These are phyloP conservation scores for Didymella segeticola DNA, from an alignment of 2,329 filamentous ascomycete species.

Conservation along the genomic window DNA sequence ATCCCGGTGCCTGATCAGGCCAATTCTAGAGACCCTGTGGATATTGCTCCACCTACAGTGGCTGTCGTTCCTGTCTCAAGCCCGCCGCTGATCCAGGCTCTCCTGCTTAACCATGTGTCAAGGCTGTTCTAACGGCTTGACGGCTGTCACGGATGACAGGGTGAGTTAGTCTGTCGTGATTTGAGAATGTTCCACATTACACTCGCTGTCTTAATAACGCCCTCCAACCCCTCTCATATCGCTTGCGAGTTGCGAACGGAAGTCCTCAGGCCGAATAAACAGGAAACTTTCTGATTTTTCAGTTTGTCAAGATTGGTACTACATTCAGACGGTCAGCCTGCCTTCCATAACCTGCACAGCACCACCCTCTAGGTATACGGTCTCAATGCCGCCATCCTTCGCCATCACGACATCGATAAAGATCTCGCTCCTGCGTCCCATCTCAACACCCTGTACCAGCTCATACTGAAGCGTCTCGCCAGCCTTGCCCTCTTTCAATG, in stretches of 20 bases:
- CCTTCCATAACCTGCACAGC: constrained; percentile 53
- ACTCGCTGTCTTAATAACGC: constrained; percentile 7
- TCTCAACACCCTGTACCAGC: constrained; percentile 60
- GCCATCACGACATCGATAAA: constrained; percentile 54
- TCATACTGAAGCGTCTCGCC: constrained; percentile 48
- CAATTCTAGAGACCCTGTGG: constrained; percentile 17
- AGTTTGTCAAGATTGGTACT: background rate
- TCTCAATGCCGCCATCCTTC: constrained; percentile 46
- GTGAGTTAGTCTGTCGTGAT: constrained; percentile 21
- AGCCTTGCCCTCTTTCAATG: constrained; percentile 48
- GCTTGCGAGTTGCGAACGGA: background rate
- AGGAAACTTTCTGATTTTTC: background rate
- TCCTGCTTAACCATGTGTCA: constrained; percentile 19
- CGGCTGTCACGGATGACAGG: constrained; percentile 29
- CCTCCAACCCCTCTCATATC: constrained; percentile 19
- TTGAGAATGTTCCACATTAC: constrained; percentile 15
- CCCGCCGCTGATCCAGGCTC: constrained; percentile 6
- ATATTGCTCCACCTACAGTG: constrained; percentile 16
- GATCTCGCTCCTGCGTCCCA: constrained; percentile 59
- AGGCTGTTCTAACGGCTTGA: constrained; percentile 18
- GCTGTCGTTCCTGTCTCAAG: constrained; percentile 18
- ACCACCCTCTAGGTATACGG: constrained; percentile 52
- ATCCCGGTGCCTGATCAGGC: constrained; percentile 23
- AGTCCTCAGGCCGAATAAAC: background rate
- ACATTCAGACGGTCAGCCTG: constrained; percentile 29